Evolutionary conservation across 768 basidiomycete genomes (phyloP).

Genomic region (Leccinum variicolor): DNA sequence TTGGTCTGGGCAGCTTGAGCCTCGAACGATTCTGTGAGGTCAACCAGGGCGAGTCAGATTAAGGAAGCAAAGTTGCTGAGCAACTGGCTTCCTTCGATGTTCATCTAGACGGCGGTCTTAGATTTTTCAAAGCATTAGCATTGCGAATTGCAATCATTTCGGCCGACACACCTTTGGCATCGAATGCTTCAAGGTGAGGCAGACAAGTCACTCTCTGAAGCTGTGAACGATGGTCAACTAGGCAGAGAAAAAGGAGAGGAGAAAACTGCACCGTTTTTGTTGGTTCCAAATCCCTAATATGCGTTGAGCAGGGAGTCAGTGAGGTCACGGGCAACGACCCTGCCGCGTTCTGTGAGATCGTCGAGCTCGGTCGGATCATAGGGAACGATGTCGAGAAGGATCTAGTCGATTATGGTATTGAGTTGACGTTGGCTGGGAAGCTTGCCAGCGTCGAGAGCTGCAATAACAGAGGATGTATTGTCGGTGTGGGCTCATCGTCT

Average conservation of each 20-base stretch:
- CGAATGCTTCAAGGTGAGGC: constrained; percentile 31
- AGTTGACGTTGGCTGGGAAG: constrained; percentile 61
- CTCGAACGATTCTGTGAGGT: constrained; percentile 62
- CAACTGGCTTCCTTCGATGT: constrained; percentile 51
- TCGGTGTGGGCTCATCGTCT: constrained; percentile 29
- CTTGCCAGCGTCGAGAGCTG: constrained; percentile 70
- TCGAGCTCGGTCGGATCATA: constrained; percentile 37
- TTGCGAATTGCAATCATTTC: constrained; percentile 51
- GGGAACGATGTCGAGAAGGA: constrained; percentile 46
- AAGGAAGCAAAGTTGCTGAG: constrained; percentile 65
- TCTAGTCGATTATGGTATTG: constrained; percentile 50
- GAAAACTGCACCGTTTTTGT: constrained; percentile 52
- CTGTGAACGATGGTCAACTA: constrained; percentile 32
- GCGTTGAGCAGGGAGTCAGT: constrained; percentile 47
- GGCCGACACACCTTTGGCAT: constrained; percentile 42
- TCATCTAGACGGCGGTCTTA: constrained; percentile 50
- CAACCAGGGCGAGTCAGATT: constrained; percentile 59
- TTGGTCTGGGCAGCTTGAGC: constrained; percentile 49
- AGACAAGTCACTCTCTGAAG: constrained; percentile 48
- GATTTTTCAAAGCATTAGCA: constrained; percentile 39
- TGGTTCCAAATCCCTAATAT: constrained; percentile 48
- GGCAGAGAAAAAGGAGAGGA: not conserved
- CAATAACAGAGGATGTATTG: constrained; percentile 55
- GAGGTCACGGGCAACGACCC: constrained; percentile 46
- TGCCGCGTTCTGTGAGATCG: constrained; percentile 55